Evolutionary conservation across 1,284 basidiomycete species (phyloP), one percentile per base, ranked within the genome.

Genomic region (Tranzscheliella williamsii): DNA sequence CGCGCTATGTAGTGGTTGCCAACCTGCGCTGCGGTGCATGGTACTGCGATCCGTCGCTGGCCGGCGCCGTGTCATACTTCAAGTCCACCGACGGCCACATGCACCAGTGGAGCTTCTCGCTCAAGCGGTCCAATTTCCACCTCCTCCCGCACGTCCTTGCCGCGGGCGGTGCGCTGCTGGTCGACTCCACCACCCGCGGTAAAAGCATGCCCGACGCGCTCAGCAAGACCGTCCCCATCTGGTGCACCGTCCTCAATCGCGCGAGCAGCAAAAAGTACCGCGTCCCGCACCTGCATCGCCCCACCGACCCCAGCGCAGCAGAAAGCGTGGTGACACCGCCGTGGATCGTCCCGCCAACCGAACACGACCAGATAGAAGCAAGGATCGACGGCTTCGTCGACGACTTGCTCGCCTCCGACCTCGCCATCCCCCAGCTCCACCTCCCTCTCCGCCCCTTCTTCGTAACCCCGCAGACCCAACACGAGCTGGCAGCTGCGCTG

Each of bases 81-180:
- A 98, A 98, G 78, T 94, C 91, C 0, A 96, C 93, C 0, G 94
- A 98, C 70, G 94, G 94, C 0, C 94, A 97, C 71, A 87, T 85
- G 57, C 84, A 85, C 41, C 78, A 80, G 42, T 70, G 79, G 63
- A 37, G 37, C 12, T 66, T 61, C 51, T 62, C 60, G 24, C 30
- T 73, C 18, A 71, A 73, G 53, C 68, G 94, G 13, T 86, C 90
- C 0, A 97, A 97, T 74, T 80, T 97, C 13, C 87, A 90, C 43
- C 78, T 97, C 0, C 79, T 96, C 2, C 79, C 83, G 0, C 61
- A 86, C 24, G 83, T 89, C 16, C 76, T 81, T 11, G 58, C 83
- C 13, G 79, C 81, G n/a, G 89, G 90, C 23, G 92, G 91, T 0
- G 80, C 93, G 27, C 81, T 96, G 16, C 79, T 97, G 0, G 90